These are phyloP conservation scores for Beauveria brongniartii DNA, from an alignment of 2,329 filamentous ascomycete species.

Conservation along the genomic window DNA sequence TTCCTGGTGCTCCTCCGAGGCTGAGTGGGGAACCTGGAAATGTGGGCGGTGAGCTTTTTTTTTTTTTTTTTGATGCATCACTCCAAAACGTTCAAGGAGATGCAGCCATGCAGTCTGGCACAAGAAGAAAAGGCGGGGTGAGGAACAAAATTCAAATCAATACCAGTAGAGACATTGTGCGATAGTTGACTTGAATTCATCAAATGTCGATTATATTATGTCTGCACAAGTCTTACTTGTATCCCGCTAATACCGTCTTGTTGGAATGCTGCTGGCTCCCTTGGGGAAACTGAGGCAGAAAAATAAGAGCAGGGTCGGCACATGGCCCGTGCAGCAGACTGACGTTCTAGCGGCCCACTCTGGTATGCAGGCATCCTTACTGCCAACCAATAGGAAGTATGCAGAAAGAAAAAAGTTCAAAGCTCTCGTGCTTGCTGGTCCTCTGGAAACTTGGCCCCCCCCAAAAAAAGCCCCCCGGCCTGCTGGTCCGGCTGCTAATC, in stretches of 20 bases:
- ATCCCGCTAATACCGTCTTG: background rate
- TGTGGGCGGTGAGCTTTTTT: constrained; percentile 13
- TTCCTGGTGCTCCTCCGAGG: background rate
- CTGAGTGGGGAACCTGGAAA: constrained; percentile 1
- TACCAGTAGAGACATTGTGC: too few species aligned
- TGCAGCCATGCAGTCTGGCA: too few species aligned
- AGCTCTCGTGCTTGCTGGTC: constrained; percentile 25
- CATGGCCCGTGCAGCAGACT: constrained; percentile 17
- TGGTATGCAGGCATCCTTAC: constrained; percentile 25
- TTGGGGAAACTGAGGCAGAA: constrained; percentile 2
- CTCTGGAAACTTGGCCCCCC: background rate
- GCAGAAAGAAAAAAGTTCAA: constrained; percentile 29
- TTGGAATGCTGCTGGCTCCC: background rate
- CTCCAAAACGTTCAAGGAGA: background rate
- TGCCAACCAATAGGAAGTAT: constrained; percentile 25
- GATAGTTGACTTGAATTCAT: too few species aligned
- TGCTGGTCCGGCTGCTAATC: background rate
- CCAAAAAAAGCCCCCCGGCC: background rate
- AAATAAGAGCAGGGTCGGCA: constrained; percentile 10
- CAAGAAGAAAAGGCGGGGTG: too few species aligned
- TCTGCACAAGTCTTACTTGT: too few species aligned
- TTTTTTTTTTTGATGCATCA: constrained; percentile 14
- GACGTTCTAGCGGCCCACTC: constrained; percentile 26
- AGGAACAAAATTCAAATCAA: too few species aligned
- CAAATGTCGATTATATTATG: background rate